phyloP scores from a whole-genome alignment of 1,284 basidiomycete species.

The Apiotrichum veenhuisii region DNA sequence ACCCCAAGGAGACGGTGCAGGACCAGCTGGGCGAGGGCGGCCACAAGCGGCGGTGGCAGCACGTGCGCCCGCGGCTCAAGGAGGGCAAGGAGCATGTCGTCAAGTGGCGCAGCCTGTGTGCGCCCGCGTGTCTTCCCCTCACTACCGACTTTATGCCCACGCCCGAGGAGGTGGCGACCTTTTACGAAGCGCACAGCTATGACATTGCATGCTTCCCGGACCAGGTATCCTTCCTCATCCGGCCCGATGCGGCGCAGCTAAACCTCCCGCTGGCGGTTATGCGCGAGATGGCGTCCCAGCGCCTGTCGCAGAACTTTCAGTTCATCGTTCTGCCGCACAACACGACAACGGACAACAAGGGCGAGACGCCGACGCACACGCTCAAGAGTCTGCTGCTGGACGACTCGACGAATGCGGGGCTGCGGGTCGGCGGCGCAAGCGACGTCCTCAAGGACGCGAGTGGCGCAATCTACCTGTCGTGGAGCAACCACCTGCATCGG shows the following conservation, averaged over 20 bases:
- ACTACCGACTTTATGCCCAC: slow-evolving; percentile 87
- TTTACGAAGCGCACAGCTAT: slow-evolving; percentile 68
- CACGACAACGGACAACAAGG: slow-evolving; percentile 17
- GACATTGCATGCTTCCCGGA: slow-evolving; percentile 49
- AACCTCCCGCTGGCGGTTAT: slow-evolving; percentile 79
- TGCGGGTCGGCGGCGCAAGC: slow-evolving; percentile 62
- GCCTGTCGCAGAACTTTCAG: slow-evolving; percentile 90
- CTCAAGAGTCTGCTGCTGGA: slow-evolving; percentile 59
- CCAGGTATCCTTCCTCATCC: slow-evolving; percentile 62
- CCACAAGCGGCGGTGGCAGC: slow-evolving; percentile 81
- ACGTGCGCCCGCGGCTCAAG: slow-evolving; percentile 71
- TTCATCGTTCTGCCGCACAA: slow-evolving; percentile 62
- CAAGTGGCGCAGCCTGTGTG: slow-evolving; percentile 86
- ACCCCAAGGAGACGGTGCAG: slow-evolving; percentile 26
- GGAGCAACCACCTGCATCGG: slow-evolving; percentile 91
- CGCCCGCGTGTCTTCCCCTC: slow-evolving; percentile 81
- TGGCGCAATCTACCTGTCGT: slow-evolving; percentile 82
- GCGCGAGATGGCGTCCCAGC: slow-evolving; percentile 87
- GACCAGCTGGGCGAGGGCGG: slow-evolving; percentile 33
- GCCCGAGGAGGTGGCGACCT: slow-evolving; percentile 66
- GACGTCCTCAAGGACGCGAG: slow-evolving; percentile 64
- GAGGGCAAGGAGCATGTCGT: slow-evolving; percentile 68
- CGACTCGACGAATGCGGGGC: slow-evolving; percentile 54
- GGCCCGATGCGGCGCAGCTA: slow-evolving; percentile 39
- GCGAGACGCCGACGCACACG: slow-evolving; percentile 15